Conservation (phyloP, 257 asterid genomes). For the Solanum rostratum region DNA sequence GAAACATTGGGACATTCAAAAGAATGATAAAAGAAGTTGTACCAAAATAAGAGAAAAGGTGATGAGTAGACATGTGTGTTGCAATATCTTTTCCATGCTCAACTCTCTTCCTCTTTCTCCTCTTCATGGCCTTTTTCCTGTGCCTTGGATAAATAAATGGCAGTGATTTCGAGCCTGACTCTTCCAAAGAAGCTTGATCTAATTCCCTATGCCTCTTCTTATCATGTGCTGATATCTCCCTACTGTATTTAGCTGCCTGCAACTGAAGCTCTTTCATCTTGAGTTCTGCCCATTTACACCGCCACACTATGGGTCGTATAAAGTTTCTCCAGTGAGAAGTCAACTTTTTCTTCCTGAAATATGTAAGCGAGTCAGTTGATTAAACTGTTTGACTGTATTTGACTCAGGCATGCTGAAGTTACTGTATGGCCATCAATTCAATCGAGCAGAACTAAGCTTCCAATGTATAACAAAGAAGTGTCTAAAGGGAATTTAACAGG, state of each 20-base stretch:
- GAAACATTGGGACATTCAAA: neutral
- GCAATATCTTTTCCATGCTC: slow-evolving; percentile 43
- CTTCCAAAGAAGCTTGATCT: slow-evolving; percentile 33
- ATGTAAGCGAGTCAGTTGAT: neutral
- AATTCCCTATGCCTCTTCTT: slow-evolving; percentile 23
- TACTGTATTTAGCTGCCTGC: slow-evolving; percentile 45
- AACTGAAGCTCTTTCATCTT: slow-evolving; percentile 58
- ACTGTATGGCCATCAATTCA: neutral
- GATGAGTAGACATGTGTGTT: slow-evolving; percentile 54
- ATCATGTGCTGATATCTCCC: slow-evolving; percentile 29
- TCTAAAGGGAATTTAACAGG: neutral
- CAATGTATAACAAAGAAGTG: neutral
- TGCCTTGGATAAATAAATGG: slow-evolving; percentile 31
- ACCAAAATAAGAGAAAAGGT: slow-evolving; percentile 68
- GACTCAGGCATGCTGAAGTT: neutral
- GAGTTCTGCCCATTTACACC: slow-evolving; percentile 87
- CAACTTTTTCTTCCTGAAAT: slow-evolving; percentile 69
- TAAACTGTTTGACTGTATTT: neutral
- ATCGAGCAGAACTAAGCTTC: neutral
- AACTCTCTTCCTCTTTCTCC: slow-evolving; percentile 63
- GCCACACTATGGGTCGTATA: slow-evolving; percentile 84
- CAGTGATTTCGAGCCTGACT: slow-evolving; percentile 44
- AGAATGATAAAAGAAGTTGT: slow-evolving; percentile 3
- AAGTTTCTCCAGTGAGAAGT: slow-evolving; percentile 79
- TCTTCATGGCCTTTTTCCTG: slow-evolving; percentile 39